phyloP scores from a whole-genome alignment of 2,329 filamentous ascomycete species.

The Colletotrichum lini region DNA sequence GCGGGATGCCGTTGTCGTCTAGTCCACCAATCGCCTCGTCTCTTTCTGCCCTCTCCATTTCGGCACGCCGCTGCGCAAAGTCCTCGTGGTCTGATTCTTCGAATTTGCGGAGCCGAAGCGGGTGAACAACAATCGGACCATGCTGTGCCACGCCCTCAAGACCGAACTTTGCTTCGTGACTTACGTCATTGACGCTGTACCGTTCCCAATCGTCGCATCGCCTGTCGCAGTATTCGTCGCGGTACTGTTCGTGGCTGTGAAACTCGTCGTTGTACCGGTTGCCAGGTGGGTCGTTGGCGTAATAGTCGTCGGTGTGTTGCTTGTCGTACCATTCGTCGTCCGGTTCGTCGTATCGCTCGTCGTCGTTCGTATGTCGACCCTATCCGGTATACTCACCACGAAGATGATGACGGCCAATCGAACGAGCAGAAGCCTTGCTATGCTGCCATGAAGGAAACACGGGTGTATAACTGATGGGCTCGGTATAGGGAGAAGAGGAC shows the following conservation, averaged over 20 bases:
- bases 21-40: slow-evolving; percentile 40
- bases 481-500: slow-evolving; percentile 60
- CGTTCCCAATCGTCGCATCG: slow-evolving; percentile 38
- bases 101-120: slow-evolving; percentile 25
- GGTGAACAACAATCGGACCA: slow-evolving; percentile 30
- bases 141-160: slow-evolving; percentile 26
- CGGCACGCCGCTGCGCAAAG: slow-evolving; percentile 32
- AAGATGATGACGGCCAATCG: slow-evolving; percentile 58
- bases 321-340: slow-evolving; percentile 46
- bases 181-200: slow-evolving; percentile 14
- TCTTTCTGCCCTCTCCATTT: slow-evolving; percentile 42
- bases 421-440: slow-evolving; percentile 51
- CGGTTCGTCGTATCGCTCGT: slow-evolving; percentile 47
- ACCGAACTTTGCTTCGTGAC: slow-evolving; percentile 27
- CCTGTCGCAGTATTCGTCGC: slow-evolving; percentile 39
- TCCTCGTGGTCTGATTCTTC: slow-evolving; percentile 6
- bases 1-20: slow-evolving; percentile 49
- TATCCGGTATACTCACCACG: slow-evolving; percentile 61
- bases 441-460: slow-evolving; percentile 47
- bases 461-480: slow-evolving; percentile 53
- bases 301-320: slow-evolving; percentile 43
- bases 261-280: background rate
- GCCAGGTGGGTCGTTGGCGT: slow-evolving; percentile 47
- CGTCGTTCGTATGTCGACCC: slow-evolving; percentile 39
- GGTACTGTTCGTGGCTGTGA: background rate